Evolutionary conservation across 176 grass and related monocot species (phyloP).

Genomic region (Eremochloa ophiuroides): DNA sequence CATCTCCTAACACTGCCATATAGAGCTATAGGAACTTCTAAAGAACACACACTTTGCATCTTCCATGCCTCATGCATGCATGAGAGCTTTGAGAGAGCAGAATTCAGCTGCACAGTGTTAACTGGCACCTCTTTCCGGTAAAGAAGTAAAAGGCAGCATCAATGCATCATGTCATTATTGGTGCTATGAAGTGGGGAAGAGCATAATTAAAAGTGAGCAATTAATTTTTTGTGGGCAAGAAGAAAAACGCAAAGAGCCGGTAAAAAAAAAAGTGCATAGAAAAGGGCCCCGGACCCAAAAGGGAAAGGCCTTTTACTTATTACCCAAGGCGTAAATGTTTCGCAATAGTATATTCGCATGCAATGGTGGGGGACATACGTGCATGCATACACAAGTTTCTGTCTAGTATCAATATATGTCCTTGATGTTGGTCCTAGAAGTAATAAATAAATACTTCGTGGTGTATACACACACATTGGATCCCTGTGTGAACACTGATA

Average conservation of each 20-base stretch:
- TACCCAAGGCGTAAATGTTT: conserved; percentile 18
- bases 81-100: too few relatives aligned
- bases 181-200: neutral
- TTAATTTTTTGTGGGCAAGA: neutral
- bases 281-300: neutral
- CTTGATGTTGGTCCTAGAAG: neutral
- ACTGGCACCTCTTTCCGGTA: neutral
- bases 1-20: neutral
- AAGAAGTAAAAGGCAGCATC: neutral
- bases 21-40: neutral
- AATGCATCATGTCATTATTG: neutral
- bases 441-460: neutral
- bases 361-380: conserved; percentile 17
- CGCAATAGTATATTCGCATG: neutral
- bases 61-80: conserved; percentile 8
- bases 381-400: conserved; percentile 11
- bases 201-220: neutral
- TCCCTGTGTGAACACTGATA: too few relatives aligned
- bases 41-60: neutral
- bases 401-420: neutral
- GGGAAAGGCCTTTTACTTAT: conserved; percentile 23
- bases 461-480: too few relatives aligned
- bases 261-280: neutral
- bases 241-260: neutral
- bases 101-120: neutral